Evolutionary conservation across 192 early-diverging fungal species (phyloP).

Genomic region (Coemansia sp.): DNA sequence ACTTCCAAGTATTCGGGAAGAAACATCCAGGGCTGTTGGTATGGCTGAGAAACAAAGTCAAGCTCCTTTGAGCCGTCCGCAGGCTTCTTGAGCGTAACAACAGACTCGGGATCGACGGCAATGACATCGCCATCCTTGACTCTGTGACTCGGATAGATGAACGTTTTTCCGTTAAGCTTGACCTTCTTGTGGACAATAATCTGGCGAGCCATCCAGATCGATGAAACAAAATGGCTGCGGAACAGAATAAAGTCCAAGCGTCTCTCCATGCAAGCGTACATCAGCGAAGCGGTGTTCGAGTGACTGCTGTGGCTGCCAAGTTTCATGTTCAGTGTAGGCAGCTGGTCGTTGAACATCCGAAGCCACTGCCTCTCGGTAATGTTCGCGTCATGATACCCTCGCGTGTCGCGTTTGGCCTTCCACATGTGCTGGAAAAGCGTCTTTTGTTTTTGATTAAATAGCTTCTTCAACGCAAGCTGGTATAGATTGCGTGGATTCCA

Average conservation of each 20-base stretch:
- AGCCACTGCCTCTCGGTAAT: constrained; percentile 84
- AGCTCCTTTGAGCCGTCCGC: constrained; percentile 57
- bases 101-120: constrained; percentile 71
- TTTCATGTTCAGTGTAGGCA: constrained; percentile 67
- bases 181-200: constrained; percentile 85
- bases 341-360: constrained; percentile 66
- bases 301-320: constrained; percentile 42
- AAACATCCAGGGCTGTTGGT: constrained; percentile 92
- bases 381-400: constrained; percentile 91
- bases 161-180: constrained; percentile 83
- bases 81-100: constrained; percentile 62
- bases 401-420: constrained; percentile 87
- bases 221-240: constrained; percentile 84
- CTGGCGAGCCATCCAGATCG: constrained; percentile 81
- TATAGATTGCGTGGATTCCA: constrained; percentile 94
- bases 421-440: constrained; percentile 93
- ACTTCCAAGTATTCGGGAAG: constrained; percentile 97
- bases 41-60: constrained; percentile 66
- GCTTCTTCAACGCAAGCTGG: constrained; percentile 65
- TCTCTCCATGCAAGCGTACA: constrained; percentile 86
- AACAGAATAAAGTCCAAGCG: constrained; percentile 92
- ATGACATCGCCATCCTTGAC: constrained; percentile 87
- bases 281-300: constrained; percentile 71
- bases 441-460: constrained; percentile 52
- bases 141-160: constrained; percentile 71